phyloP scores from a whole-genome alignment of 179 eudicot species.

The Silene coronaria region DNA sequence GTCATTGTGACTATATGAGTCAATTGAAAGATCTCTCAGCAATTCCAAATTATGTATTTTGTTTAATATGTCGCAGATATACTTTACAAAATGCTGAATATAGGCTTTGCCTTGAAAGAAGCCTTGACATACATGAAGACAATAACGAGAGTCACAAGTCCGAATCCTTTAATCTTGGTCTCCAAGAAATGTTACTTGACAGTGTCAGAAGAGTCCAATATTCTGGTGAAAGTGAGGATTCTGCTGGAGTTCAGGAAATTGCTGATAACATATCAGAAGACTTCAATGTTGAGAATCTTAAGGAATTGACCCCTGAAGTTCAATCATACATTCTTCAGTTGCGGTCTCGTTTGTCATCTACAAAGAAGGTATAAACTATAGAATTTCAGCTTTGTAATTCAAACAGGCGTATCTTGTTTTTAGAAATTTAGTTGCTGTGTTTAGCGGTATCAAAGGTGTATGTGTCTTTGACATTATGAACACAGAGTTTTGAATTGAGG shows the following conservation, averaged over 20 bases:
- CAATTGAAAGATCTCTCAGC: neutral
- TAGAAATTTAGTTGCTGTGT: neutral
- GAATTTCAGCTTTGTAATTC: constrained; percentile 1
- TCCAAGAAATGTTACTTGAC: constrained; percentile 40
- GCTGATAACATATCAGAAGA: constrained; percentile 34
- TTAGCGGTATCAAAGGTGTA: neutral
- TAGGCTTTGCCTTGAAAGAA: constrained; percentile 88
- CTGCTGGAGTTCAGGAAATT: constrained; percentile 29
- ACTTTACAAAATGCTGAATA: constrained; percentile 89
- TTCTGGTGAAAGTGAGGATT: constrained; percentile 33
- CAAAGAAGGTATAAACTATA: constrained; percentile 53
- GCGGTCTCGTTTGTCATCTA: constrained; percentile 65
- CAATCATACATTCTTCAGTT: constrained; percentile 55
- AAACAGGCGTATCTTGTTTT: neutral
- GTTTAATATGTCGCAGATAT: constrained; percentile 51
- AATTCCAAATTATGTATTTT: neutral
- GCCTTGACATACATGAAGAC: constrained; percentile 58
- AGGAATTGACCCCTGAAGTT: constrained; percentile 66
- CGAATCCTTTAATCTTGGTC: constrained; percentile 45
- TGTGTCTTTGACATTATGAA: constrained; percentile 7
- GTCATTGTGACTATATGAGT: neutral
- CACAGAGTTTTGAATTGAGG: neutral
- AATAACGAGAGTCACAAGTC: constrained; percentile 31
- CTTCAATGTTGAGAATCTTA: constrained; percentile 47
- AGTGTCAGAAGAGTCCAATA: constrained; percentile 35